Percentiles rank a stretch among this genome's conserved stretches.
Conservation (phyloP, 1,284 basidiomycete species). For the Moniliella sp. region DNA sequence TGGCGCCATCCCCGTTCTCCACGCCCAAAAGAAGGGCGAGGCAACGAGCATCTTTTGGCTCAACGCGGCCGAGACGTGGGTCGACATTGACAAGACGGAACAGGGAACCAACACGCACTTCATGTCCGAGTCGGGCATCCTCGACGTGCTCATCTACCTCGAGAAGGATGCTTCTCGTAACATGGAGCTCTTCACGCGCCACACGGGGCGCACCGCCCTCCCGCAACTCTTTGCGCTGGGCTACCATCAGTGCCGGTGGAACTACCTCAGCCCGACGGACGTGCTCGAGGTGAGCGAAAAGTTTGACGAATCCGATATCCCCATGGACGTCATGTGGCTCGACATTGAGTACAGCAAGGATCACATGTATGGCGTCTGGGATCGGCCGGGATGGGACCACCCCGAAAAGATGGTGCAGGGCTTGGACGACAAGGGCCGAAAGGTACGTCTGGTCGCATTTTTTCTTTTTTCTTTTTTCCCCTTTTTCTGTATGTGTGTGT, state of each 20-base stretch:
- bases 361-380: constrained; percentile 95
- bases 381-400: constrained; percentile 71
- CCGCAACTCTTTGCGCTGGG: constrained; percentile 77
- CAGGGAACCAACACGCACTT: constrained; percentile 46
- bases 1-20: constrained; percentile 57
- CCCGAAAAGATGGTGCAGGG: constrained; percentile 78
- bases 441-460: constrained; percentile 41
- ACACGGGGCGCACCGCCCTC: constrained; percentile 66
- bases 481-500: too few relatives aligned
- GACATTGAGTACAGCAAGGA: constrained; percentile 77
- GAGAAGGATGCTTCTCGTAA: constrained; percentile 61
- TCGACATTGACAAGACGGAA: constrained; percentile 49
- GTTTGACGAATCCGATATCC: constrained; percentile 81
- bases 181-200: constrained; percentile 59
- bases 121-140: constrained; percentile 85
- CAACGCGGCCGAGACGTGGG: constrained; percentile 81
- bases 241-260: constrained; percentile 96
- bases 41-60: constrained; percentile 79
- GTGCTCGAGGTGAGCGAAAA: constrained; percentile 61
- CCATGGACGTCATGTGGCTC: constrained; percentile 90
- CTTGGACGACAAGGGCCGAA: constrained; percentile 61
- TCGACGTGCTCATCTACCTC: constrained; percentile 79
- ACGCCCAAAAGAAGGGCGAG: constrained; percentile 48
- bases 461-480: too few relatives aligned
- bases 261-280: constrained; percentile 77